Conservation (phyloP, 2,329 filamentous ascomycete genomes). For the Aureobasidium sp. region DNA sequence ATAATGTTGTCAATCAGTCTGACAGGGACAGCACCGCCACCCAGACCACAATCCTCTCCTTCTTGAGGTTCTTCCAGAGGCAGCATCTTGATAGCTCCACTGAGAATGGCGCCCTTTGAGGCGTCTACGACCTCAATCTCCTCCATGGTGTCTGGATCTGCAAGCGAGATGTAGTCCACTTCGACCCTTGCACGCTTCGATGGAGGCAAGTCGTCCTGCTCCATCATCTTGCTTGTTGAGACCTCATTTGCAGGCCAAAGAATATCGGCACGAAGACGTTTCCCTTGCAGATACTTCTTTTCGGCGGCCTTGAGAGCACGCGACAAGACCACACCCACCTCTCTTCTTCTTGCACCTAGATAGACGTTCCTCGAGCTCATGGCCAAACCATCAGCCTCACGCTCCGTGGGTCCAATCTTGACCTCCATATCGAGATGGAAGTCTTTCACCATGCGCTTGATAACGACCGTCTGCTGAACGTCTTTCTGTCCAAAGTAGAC, state of each 20-base stretch:
- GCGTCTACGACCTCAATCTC: constrained; percentile 68
- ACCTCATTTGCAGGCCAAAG: constrained; percentile 62
- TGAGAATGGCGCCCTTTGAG: constrained; percentile 69
- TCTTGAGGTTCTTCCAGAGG: constrained; percentile 63
- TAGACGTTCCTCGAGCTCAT: constrained; percentile 93
- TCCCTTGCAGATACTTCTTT: constrained; percentile 51
- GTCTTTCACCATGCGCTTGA: constrained; percentile 79
- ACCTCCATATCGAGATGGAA: constrained; percentile 74
- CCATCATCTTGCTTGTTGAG: constrained; percentile 45
- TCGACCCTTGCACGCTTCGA: constrained; percentile 64
- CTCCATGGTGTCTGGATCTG: constrained; percentile 74
- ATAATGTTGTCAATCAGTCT: constrained; percentile 93
- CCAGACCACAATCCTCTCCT: constrained; percentile 65
- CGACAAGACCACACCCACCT: constrained; percentile 64
- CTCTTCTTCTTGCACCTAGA: constrained; percentile 66
- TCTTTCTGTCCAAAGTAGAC: constrained; percentile 98
- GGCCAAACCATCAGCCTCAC: constrained; percentile 76
- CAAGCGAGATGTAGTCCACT: constrained; percentile 86
- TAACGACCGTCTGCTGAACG: constrained; percentile 88
- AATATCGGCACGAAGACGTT: constrained; percentile 56
- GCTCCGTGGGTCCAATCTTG: constrained; percentile 63
- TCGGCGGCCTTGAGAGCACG: constrained; percentile 66
- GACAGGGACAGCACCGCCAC: constrained; percentile 67
- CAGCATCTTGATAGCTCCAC: constrained; percentile 84
- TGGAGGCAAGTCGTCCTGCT: constrained; percentile 56